Evolutionary conservation across 805 yeast species (phyloP), one percentile per base, ranked within the genome.

Genomic region (Cyberlindnera veronae): DNA sequence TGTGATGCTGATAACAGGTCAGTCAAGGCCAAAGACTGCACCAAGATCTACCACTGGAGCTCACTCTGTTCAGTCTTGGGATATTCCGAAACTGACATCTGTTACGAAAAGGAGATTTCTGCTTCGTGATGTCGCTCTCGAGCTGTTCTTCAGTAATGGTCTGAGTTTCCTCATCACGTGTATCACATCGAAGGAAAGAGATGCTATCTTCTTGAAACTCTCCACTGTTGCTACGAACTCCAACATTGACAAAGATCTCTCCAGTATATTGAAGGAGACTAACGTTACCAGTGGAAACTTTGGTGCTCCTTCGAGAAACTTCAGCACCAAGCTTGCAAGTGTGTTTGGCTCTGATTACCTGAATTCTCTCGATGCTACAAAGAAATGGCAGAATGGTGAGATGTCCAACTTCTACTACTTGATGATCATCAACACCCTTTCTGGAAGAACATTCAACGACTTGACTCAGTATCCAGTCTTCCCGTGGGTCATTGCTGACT

Each of bases 401-500:
- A 72, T 89, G 55, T 84, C 95, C 1, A 88, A 88, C 55, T 89
- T 88, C 50, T 83, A 81, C 54, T 88, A 88, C 53, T 63, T 88
- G 51, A 83, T 87, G 77, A 71, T 84, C 14, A 65, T 88, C 19
- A 88, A 88, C 54, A 86, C 93, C 0, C 60, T 88, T 41, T 95
- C 96, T 0, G 96, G 96, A 0, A 65, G 96, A 48, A 86, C 96
- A 0, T 86, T 82, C 61, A 89, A 88, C 60, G 96, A 88, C 57
- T 60, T 88, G 38, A 88, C 96, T 0, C 96, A 88, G 48, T 88
- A 88, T 54, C 96, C 96, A 0, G 83, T 89, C 1, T 89, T 88
- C 51, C 96, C 96, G 0, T 88, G 95, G 95, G 87, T 88, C 0
- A 73, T 88, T 44, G 81, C 93, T 0, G 95, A 88, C 56, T 87